Evolutionary conservation across 2,329 filamentous ascomycete genomes (phyloP).

Genomic region (Colletotrichum acutatum): DNA sequence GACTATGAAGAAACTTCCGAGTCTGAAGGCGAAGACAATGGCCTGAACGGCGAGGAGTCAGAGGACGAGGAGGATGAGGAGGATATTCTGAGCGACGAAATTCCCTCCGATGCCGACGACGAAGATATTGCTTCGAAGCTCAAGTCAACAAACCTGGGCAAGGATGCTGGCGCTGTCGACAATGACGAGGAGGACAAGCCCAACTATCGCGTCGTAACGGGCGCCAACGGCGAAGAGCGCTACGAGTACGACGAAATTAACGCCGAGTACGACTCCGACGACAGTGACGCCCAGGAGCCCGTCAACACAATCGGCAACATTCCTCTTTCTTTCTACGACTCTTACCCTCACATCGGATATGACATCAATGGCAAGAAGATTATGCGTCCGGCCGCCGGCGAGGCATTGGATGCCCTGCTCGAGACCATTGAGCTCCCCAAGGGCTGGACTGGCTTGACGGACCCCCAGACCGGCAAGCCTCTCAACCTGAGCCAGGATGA

Average conservation of each 20-base stretch:
- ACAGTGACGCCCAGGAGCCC: conserved; percentile 82
- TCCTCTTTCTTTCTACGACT: conserved; percentile 93
- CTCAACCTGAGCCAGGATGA: conserved; percentile 89
- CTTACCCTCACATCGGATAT: conserved; percentile 98
- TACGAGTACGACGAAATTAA: conserved; percentile 96
- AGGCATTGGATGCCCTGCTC: conserved; percentile 90
- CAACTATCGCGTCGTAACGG: conserved; percentile 71
- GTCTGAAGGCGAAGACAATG: conserved; percentile 43
- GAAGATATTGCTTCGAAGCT: conserved; percentile 49
- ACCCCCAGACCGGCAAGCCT: conserved; percentile 93
- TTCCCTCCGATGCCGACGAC: conserved; percentile 52
- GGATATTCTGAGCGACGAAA: conserved; percentile 53
- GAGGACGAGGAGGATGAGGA: conserved; percentile 52
- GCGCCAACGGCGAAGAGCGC: conserved; percentile 90
- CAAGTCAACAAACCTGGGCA: conserved; percentile 37
- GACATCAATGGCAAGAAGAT: conserved; percentile 99
- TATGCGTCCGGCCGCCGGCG: conserved; percentile 92
- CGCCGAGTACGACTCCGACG: conserved; percentile 95
- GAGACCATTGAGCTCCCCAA: conserved; percentile 97
- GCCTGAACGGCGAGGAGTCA: conserved; percentile 53
- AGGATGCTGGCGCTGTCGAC: conserved; percentile 43
- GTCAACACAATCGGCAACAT: conserved; percentile 96
- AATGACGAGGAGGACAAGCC: conserved; percentile 52
- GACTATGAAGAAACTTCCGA: conserved; percentile 60
- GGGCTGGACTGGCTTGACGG: conserved; percentile 96